A percentile compares a stretch with the other conserved stretches of the same genome.
Evolutionary conservation across 129 eudicot species (phyloP).

Genomic region (Artemisia tridentata): DNA sequence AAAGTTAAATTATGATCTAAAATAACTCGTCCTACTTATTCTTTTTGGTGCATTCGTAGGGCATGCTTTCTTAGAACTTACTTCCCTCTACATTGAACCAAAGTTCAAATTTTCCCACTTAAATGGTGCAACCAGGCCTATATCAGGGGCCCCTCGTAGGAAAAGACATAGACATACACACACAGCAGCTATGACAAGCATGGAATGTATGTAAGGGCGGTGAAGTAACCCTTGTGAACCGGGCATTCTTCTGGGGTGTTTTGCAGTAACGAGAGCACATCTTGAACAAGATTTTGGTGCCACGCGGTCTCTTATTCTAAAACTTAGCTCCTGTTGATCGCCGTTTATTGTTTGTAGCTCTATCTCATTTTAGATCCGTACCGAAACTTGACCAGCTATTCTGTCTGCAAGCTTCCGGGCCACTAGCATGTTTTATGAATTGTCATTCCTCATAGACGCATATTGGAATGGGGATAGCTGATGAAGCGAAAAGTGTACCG

Average conservation of each 20-base stretch:
- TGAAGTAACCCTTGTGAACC: conserved; percentile 66
- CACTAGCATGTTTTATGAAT: conserved; percentile 64
- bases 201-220: conserved; percentile 81
- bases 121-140: conserved; percentile 56
- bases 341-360: conserved; percentile 32
- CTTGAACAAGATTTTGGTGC: conserved; percentile 53
- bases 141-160: conserved; percentile 65
- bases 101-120: conserved; percentile 72
- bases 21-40: conserved; percentile 26
- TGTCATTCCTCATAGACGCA: conserved; percentile 72
- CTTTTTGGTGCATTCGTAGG: conserved; percentile 15
- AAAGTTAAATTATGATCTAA: conserved; percentile 31
- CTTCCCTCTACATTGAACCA: conserved; percentile 49
- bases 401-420: conserved; percentile 62
- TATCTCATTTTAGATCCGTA: conserved; percentile 52
- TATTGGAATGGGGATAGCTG: conserved; percentile 69
- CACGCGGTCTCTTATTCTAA: conserved; percentile 24
- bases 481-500: too few relatives aligned
- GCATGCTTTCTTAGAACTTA: too few relatives aligned
- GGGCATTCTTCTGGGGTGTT: conserved; percentile 42
- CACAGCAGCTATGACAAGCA: conserved; percentile 96
- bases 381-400: conserved; percentile 61
- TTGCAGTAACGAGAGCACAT: conserved; percentile 52
- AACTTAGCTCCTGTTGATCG: conserved; percentile 29
- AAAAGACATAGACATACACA: conserved; percentile 91